Evolutionary conservation across 345 rosid genomes (phyloP), one percentile per base, ranked within the genome.

Genomic region (Orychophragmus violaceus): DNA sequence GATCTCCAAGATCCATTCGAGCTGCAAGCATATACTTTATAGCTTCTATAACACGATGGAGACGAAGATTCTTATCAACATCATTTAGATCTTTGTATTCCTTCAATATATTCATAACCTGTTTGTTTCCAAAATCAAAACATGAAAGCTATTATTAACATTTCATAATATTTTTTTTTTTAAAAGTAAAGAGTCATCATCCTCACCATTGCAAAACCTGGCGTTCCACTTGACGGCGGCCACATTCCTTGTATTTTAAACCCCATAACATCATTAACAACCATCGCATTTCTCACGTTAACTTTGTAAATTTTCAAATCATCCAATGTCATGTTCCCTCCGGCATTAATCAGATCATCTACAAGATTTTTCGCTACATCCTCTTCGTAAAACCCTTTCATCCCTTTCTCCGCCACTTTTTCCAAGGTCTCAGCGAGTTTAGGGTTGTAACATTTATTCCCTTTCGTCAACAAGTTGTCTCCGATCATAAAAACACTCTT

Each of bases 1-100:
- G 95, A 59, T 90, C 97, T 5, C 90, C 95, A 68, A 90, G 71
- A 79, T 84, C 82, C 97, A 90, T 90, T 56, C 95, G 64, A 60
- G 77, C 74, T 5, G 89, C 85, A 68, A 85, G 77, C 95, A 90
- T 87, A 81, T 86, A 89, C 68, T 90, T 90, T 66, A 90, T 50
- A 13, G 95, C 88, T 84, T 90, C 97, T 6, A 87, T 78, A 57
- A 87, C 27, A 9, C 89, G 87, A 80, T 90, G 95, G 17, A 86
- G 48, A 28, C 80, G 83, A 1, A 90, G 52, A 60, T 60, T 72
- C 28, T 59, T 55, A 8, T 88, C 87, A 42, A 62, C 80, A 60
- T 80, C 81, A 74, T 78, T 46, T 5, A 69, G 29, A 57, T 49
- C 68, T 54, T 66, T 79, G 52, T 84, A 90, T 74, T 83, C 75